Evolutionary conservation across 1,139 yeast genomes (phyloP), one percentile per base, ranked within the genome.

Genomic region (Meyerozyma athensensis): DNA sequence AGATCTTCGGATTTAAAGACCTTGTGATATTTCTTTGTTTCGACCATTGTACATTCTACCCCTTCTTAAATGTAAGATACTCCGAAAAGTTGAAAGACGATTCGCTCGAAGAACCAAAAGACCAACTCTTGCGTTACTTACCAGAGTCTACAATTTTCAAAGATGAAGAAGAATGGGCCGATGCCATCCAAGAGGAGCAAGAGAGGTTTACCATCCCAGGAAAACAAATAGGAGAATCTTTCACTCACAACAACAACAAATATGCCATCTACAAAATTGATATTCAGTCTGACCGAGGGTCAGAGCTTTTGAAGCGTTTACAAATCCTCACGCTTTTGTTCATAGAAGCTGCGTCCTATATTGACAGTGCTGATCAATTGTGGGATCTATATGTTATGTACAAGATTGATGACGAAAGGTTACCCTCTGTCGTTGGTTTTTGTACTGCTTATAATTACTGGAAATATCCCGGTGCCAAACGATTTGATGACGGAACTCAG

Each of bases 301-400:
- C 67, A 30, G 79, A 74, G 43, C 59, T 89, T 36, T 87, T 83
- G 49, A 65, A 71, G 39, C 65, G 97, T 44, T 68, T 89, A 47
- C 95, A 87, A 51, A 77, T 90, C 2, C 74, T 92, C 49, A 86
- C 86, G 17, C 63, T 90, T 34, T 65, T 92, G 17, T 89, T 83
- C 62, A 92, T 92, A 50, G 99, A 92, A 58, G 97, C 96, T 0
- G 98, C 97, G 1, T 81, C 95, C 2, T 86, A 77, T 52, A 87
- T 94, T 43, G 97, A 90, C 53, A 69, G 72, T 28, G 60, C 62
- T 1, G 97, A 92, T 57, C 72, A 74, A 13, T 69, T 77, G 19
- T 92, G 98, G 98, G 77, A 76, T 33, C 56, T 76, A 4, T 77
- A 71, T 47, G 71, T 71, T 7, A 46, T 76, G 28, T 78, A 74